These are phyloP conservation scores for Aspergillus costaricaensis DNA, from an alignment of 2,329 filamentous ascomycete species.

Conservation along the genomic window DNA sequence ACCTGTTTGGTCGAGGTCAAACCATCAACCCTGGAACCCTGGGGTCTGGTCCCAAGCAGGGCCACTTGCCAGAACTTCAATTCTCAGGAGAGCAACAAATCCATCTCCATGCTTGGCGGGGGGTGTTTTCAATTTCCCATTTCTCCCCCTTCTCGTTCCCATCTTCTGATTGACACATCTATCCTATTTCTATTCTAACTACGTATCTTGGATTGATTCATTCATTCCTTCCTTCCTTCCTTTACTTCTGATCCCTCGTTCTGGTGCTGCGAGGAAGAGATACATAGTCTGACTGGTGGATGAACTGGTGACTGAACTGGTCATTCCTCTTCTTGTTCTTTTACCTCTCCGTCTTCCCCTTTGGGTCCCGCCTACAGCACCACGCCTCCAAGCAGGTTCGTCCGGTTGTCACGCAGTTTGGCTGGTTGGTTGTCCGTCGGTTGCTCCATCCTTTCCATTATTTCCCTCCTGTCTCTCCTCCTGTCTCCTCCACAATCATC, in stretches of 20 bases:
- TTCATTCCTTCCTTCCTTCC: too few relatives aligned
- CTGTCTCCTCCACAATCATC: constrained; percentile 6
- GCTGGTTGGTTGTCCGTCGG: background rate
- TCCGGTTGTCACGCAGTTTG: too few relatives aligned
- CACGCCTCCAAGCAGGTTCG: constrained; percentile 1
- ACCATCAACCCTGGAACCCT: constrained; percentile 5
- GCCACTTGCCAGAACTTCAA: background rate
- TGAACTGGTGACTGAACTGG: background rate
- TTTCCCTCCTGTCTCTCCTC: constrained; percentile 5
- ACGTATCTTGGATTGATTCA: too few relatives aligned
- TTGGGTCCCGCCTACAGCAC: constrained; percentile 2
- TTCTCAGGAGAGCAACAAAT: background rate
- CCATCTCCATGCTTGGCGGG: background rate
- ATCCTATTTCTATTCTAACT: too few relatives aligned
- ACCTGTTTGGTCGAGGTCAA: background rate
- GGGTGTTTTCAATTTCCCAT: constrained; percentile 1
- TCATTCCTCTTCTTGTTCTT: background rate
- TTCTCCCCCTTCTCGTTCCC: too few relatives aligned
- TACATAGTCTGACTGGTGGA: too few relatives aligned
- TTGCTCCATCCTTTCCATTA: constrained; percentile 8
- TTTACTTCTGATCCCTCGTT: too few relatives aligned
- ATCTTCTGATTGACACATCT: too few relatives aligned
- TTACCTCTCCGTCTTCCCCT: background rate
- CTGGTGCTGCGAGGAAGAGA: too few relatives aligned
- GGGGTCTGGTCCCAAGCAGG: constrained; percentile 3